Evolutionary conservation across 148 eudicot species (phyloP), one percentile per base, ranked within the genome.

Genomic region (Vaccinium macrocarpon): DNA sequence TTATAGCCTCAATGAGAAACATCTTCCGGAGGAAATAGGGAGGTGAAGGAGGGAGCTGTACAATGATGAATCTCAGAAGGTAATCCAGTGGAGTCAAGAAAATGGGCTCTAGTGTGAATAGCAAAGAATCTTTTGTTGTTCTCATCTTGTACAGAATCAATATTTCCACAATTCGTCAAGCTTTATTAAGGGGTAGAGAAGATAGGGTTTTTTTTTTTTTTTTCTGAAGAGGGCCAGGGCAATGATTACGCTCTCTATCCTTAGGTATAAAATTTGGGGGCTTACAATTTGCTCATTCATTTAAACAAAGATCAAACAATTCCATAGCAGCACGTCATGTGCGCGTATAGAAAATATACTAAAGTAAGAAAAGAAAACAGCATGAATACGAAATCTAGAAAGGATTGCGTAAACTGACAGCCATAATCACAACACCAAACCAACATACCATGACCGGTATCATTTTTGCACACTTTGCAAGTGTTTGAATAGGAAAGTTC

Each of bases 381-480:
- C 6, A 10, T 68, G 62, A 68, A 68, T 68, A 15, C 73, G 27
- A 66, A 49, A 66, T 27, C 23, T 25, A 66, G 27, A 71, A 68
- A 68, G 10, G 53, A 51, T 2, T 8, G 2, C 8, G 16, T 64
- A 81, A 23, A 23, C 6, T 81, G 55, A 81, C 18, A 14, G 12
- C 10, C 61, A 66, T 49, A 49, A 82, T 70, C 32, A 51, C 21
- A 35, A 32, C 46, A 55, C 29, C 19, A 76, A 70, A 72, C 70
- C 57, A 42, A 89, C 96, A 80, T 88, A 96, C 99, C 99, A 96
- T 96, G 62, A 96, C 98, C 78, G 99, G 99, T 78, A 96, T 96
- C 99, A 94, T 96, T 85, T 96, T 96, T 84, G 97, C 99, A 89
- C 99, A 95, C 89, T 96, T 96, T 76, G 99, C 95, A 66, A 96